These are phyloP conservation scores for Lactarius hengduanensis DNA, from an alignment of 768 basidiomycete species.

Conservation along the genomic window DNA sequence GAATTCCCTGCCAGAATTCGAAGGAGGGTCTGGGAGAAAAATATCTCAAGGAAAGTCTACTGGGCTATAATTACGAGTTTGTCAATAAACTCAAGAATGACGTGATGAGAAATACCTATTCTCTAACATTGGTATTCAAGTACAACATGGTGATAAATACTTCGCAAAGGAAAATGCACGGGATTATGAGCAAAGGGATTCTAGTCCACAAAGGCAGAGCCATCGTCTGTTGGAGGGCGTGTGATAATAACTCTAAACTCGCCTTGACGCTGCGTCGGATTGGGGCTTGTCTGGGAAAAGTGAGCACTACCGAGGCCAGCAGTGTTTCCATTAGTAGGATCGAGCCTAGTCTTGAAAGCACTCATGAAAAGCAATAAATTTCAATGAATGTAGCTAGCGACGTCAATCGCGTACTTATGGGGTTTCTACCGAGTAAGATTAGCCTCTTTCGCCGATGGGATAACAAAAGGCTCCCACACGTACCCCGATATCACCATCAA, in stretches of 20 bases:
- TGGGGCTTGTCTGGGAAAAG: neutral
- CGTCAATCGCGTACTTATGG: conserved; percentile 9
- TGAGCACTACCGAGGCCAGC: neutral
- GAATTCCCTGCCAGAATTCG: neutral
- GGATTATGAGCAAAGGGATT: neutral
- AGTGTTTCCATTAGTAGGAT: neutral
- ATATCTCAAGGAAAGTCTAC: neutral
- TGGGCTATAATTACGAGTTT: neutral
- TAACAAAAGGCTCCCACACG: neutral
- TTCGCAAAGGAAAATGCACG: neutral
- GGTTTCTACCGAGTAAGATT: neutral
- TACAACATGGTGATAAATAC: neutral
- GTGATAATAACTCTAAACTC: neutral
- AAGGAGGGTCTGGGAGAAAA: neutral
- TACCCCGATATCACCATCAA: neutral
- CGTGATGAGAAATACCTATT: neutral
- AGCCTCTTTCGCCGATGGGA: neutral
- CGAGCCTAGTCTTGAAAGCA: neutral
- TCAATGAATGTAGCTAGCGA: neutral
- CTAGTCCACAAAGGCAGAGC: neutral
- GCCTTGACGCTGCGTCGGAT: neutral
- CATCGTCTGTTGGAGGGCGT: neutral
- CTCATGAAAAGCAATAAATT: conserved; percentile 7
- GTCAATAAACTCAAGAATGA: neutral
- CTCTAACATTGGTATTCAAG: neutral